Evolutionary conservation across 495 filamentous ascomycete genomes (phyloP).

Genomic region (Penicillium canescens): DNA sequence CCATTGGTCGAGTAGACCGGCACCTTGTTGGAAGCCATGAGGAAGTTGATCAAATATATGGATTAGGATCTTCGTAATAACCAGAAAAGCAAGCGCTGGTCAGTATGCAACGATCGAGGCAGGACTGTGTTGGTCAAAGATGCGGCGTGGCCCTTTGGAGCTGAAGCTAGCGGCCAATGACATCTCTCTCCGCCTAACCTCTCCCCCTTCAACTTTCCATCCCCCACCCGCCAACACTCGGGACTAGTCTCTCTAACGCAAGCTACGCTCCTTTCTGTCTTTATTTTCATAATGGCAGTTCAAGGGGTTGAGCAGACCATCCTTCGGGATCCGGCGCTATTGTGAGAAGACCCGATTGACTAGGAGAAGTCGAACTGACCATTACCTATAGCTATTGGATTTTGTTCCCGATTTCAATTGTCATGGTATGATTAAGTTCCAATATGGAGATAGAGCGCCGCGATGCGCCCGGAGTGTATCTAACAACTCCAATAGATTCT

Average conservation of each 20-base stretch:
- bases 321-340: conserved; percentile 96
- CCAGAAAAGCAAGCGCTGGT: not conserved
- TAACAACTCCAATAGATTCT: conserved; percentile 62
- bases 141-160: conserved; percentile 49
- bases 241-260: not conserved
- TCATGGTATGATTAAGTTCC: conserved; percentile 69
- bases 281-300: conserved; percentile 66
- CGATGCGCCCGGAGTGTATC: not conserved
- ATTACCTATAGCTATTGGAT: conserved; percentile 83
- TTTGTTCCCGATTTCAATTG: conserved; percentile 90
- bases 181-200: conserved; percentile 19
- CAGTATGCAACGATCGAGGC: conserved; percentile 2
- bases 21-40: conserved; percentile 39
- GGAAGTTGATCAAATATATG: not conserved
- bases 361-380: conserved; percentile 15
- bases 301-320: conserved; percentile 89
- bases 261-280: conserved; percentile 55
- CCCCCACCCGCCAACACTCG: conserved; percentile 11
- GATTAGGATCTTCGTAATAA: not conserved
- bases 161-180: conserved; percentile 38
- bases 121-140: conserved; percentile 28
- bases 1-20: conserved; percentile 50
- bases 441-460: not conserved
- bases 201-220: conserved; percentile 21
- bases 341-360: conserved; percentile 55